Percentiles rank a stretch among this genome's conserved stretches.
Evolutionary conservation across 2,329 filamentous ascomycete species (phyloP).

Genomic region (Botrytis porri): DNA sequence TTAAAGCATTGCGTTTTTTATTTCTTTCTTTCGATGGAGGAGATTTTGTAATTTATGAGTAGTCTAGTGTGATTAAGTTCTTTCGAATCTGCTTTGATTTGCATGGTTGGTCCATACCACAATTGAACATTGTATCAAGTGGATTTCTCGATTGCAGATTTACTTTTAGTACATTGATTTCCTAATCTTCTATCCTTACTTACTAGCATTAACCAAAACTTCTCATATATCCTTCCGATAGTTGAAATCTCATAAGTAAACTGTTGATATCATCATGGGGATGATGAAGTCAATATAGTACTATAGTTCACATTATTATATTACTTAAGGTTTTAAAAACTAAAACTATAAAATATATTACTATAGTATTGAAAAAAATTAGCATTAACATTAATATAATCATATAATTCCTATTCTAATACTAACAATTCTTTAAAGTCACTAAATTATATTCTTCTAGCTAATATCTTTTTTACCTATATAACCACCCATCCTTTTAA

Average conservation of each 20-base stretch:
- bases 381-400: too few relatives aligned
- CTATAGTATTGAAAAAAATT: too few relatives aligned
- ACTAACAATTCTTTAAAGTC: too few relatives aligned
- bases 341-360: too few relatives aligned
- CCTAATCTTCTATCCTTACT: not conserved
- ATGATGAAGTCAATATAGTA: too few relatives aligned
- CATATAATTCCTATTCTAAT: too few relatives aligned
- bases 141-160: not conserved
- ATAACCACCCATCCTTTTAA: too few relatives aligned
- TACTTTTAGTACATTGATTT: not conserved
- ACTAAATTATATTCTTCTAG: too few relatives aligned
- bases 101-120: not conserved
- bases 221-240: not conserved
- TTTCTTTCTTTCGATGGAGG: not conserved
- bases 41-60: not conserved
- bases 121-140: not conserved
- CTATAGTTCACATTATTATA: too few relatives aligned
- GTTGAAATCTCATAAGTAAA: not conserved
- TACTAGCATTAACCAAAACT: rapidly evolving
- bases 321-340: too few relatives aligned
- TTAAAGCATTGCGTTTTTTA: not conserved
- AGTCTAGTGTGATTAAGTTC: not conserved
- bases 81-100: not conserved
- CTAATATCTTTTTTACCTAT: too few relatives aligned
- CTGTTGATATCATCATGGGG: too few relatives aligned